Conservation (phyloP, 495 filamentous ascomycete genomes). For the Neurospora cerealis region DNA sequence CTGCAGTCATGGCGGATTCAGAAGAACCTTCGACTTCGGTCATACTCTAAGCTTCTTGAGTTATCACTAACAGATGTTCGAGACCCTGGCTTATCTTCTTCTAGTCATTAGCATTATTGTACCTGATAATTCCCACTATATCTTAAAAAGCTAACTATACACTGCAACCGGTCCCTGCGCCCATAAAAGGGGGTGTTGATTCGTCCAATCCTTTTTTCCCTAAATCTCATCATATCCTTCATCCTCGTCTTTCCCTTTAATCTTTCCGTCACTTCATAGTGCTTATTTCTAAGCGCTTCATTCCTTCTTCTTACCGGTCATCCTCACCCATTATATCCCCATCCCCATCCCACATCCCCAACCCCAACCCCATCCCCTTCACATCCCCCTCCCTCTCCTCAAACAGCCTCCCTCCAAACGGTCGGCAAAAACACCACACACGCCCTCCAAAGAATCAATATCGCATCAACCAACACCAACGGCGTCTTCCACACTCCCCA, state of each 20-base stretch:
- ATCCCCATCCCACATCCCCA: not conserved
- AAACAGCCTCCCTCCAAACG: constrained; percentile 49
- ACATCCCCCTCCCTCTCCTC: not conserved
- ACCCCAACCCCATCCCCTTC: not conserved
- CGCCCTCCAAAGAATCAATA: constrained; percentile 74
- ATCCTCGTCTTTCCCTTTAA: not conserved
- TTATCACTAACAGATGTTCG: not conserved
- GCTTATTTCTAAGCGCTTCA: not conserved
- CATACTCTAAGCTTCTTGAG: not conserved
- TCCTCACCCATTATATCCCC: not conserved
- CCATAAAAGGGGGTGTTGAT: not conserved
- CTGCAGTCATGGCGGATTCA: not conserved
- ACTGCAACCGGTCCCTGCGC: not conserved
- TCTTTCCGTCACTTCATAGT: not conserved
- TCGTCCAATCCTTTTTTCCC: not conserved
- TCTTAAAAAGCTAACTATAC: not conserved
- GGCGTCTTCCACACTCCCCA: constrained; percentile 46
- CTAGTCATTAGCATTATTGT: not conserved
- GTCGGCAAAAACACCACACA: constrained; percentile 84
- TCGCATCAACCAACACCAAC: constrained; percentile 45
- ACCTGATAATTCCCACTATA: not conserved
- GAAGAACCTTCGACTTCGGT: not conserved
- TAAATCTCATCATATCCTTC: not conserved
- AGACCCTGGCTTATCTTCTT: not conserved
- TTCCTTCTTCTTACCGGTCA: not conserved